Evolutionary conservation across 2,329 filamentous ascomycete genomes (phyloP), one percentile per base, ranked within the genome.

Genomic region (Tolypocladium album): DNA sequence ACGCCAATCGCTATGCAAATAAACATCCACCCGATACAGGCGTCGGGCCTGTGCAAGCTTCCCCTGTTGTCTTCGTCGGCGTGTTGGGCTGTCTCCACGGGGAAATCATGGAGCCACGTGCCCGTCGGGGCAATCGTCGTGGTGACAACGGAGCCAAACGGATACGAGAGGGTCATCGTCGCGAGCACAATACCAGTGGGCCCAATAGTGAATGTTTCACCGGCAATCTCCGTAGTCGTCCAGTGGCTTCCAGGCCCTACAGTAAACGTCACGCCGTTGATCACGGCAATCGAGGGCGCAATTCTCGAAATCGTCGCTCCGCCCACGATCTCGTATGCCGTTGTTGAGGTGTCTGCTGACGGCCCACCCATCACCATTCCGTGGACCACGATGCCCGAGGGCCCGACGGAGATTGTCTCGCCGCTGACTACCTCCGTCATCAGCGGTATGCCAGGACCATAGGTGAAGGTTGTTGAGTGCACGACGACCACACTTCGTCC

Each of bases 291-390:
- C 3, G 76, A 79, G 1, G 77, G 69, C n/a, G 76, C 77, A 11
- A 82, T 65, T 64, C 79, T 75, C 20, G 79, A 81, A 58, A 83
- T 72, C 3, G 81, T 82, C 20, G 76, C 80, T 13, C 81, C 81
- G 58, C 81, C 81, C 11, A 81, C 75, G 59, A 82, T 75, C 52
- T 77, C 78, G 65, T 74, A 77, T 2, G 72, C 70, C 1, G 76
- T 79, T 15, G 71, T 72, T 1, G 67, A 69, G 1, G 68, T 57
- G 3, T 65, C 63, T 17, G 75, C 79, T 0, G 65, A 61, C 3
- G 68, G 63, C 0, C 79, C 80, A 22, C 80, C 80, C 0, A 82
- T 60, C 0, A 75, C 78, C 38, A 69, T 72, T 38, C 73, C 73
- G 63, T 71, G 74, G 2, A 78, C 66, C 2, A 73, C 64, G 7